Evolutionary conservation across 2,329 filamentous ascomycete species (phyloP), one percentile per base, ranked within the genome.

Genomic region (Beauveria sp.): DNA sequence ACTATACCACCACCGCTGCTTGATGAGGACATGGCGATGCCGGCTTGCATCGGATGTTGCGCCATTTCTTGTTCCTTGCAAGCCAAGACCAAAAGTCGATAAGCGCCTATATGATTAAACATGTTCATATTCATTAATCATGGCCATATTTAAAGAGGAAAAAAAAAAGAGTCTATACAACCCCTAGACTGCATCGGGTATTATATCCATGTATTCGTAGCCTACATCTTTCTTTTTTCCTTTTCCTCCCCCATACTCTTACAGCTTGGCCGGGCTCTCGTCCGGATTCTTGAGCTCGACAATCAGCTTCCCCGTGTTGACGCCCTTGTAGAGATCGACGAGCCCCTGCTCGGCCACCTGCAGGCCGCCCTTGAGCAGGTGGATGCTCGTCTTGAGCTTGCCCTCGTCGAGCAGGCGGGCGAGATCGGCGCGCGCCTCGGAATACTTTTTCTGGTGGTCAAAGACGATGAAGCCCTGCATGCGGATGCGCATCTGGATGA

Each of bases 391-490:
- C 81, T 90, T 85, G 65, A 93, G 74, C 77, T 88, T 91, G 61
- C 89, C 89, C 71, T 90, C 84, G 0, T 77, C 76, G 24, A 91
- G 72, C 88, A 89, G 92, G 66, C 83, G 73, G 1, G 81, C 80
- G n/a, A 93, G 75, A 67, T 91, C 80, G 69, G 81, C 78, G 62
- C 82, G 74, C 1, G 87, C 90, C 49, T 76, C 70, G 0, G 79
- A 70, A 70, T 82, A 90, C 69, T 88, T 79, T 62, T 81, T 76
- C 8, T 72, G 74, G 68, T 82, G 90, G 71, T 93, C 89, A 60
- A 90, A 83, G 46, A 91, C 83, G 65, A 93, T 88, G 73, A 93
- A 92, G 0, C 88, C 88, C 73, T 88, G 80, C 78, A 90, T 83
- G 62, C 76, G 80, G 70, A 86, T 81, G 64, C 83, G 75, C 79